These are phyloP conservation scores for Tilletia caries DNA, from an alignment of 1,284 basidiomycete genomes.

Conservation along the genomic window DNA sequence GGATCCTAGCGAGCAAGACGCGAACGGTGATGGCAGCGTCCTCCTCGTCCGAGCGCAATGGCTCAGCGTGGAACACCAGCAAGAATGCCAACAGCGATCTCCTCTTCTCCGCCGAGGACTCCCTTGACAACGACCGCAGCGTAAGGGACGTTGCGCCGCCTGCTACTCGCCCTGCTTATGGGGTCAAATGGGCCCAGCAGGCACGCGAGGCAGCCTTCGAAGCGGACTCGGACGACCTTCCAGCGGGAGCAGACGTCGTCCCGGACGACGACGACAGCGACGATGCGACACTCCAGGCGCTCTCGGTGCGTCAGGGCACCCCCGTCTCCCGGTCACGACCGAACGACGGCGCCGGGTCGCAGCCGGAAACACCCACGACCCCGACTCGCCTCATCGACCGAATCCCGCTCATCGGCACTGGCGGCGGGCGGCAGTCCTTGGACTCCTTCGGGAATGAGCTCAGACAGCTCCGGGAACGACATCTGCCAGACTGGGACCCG, in stretches of 20 bases:
- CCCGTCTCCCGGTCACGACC: slow-evolving; percentile 27
- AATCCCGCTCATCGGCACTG: slow-evolving; percentile 24
- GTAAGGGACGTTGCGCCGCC: background rate
- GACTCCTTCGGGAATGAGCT: slow-evolving; percentile 13
- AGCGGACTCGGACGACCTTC: slow-evolving; percentile 49
- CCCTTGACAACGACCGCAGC: background rate
- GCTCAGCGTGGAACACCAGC: background rate
- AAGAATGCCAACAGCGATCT: background rate
- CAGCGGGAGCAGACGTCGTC: slow-evolving; percentile 21
- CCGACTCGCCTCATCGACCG: slow-evolving; percentile 33
- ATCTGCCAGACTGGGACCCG: slow-evolving; percentile 57
- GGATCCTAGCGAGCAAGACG: background rate
- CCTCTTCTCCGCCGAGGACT: background rate
- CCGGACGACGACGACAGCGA: slow-evolving; percentile 23
- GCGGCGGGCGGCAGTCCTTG: slow-evolving; percentile 11
- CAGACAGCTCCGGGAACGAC: slow-evolving; percentile 28
- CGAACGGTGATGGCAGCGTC: background rate
- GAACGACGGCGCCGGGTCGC: slow-evolving; percentile 13
- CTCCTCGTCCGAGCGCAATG: background rate
- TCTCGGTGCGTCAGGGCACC: background rate
- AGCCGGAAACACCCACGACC: background rate
- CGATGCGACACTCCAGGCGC: slow-evolving; percentile 16
- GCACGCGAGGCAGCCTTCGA: slow-evolving; percentile 54
- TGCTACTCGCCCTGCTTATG: slow-evolving; percentile 16
- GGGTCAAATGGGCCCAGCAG: slow-evolving; percentile 40